Base-by-base conservation (phyloP, 2,329 filamentous ascomycete genomes). In the Cladosporium halotolerans region DNA sequence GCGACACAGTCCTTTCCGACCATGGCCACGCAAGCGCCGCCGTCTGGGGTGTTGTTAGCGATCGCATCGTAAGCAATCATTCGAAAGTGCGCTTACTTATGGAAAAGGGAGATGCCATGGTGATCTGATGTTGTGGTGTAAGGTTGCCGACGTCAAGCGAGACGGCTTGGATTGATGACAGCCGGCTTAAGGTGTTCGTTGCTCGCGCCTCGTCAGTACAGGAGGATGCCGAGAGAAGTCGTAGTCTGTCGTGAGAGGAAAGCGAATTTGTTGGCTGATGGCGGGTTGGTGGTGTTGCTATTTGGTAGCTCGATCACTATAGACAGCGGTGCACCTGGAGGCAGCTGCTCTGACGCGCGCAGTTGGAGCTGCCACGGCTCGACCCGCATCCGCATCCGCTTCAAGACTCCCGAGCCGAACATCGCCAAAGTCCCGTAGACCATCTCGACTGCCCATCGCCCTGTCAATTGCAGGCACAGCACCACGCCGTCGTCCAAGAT, bases 1-100 rank as follows among this genome's bases (percentile, higher is more conserved):
- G 93, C 93, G 57, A 99, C 93, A 75, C 93, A 99, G 84, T 97
- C 91, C 77, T 99, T 97, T 79, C 93, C 93, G 61, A 96, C 91
- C 93, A 97, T 97, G 74, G 92, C 92, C 63, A 97, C 90, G 76
- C 87, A 92, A 77, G 92, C 92, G 72, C 92, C 92, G 77, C 92
- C 92, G 73, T 85, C 82, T 84, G 60, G 36, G n/a, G n/a, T 40
- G 49, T 62, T 54, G 64, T 44, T 10, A 46, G 50, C 58, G 14
- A 55, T 16, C 39, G 13, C 3, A 9, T 1, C 18, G 11, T 9
- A 11, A 7, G 40, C 8, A 5, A 36, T 13, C 2, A 19, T 31
- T 43, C 16, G 55, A 50, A 39, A 55, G 33, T 46, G 45, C 63
- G 49, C 82, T 71, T 80, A 96, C 90, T 96, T 85, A 96, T 96